Percentiles rank a stretch among this genome's conserved stretches.
Evolutionary conservation across 2,329 filamentous ascomycete species (phyloP).

Genomic region (Sclerotinia sclerotiorum): DNA sequence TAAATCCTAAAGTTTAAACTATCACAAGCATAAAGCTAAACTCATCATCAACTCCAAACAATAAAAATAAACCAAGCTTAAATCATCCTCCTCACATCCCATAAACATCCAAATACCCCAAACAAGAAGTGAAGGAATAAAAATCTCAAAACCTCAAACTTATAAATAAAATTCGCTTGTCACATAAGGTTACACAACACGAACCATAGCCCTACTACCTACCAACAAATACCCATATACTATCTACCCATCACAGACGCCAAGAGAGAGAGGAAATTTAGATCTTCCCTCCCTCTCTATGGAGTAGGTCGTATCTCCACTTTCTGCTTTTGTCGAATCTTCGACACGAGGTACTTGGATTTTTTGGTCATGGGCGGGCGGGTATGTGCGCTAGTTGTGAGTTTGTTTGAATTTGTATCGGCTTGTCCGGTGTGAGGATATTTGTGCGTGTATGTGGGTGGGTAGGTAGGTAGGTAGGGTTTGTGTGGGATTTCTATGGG

Average conservation of each 20-base stretch:
- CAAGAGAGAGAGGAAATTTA: neutral
- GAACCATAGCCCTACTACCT: no score
- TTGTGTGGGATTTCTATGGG: no score
- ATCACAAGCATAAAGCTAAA: neutral
- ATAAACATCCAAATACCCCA: neutral
- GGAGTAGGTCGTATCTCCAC: neutral
- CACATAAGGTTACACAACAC: neutral
- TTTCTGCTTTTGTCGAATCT: neutral
- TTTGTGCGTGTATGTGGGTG: no score
- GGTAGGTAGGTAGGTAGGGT: no score
- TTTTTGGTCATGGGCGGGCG: no score
- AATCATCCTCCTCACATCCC: neutral
- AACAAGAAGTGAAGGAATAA: neutral
- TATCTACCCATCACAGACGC: fast-evolving
- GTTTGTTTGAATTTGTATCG: no score
- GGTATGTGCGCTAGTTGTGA: no score
- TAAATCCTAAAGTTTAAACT: neutral
- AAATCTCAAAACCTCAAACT: no score
- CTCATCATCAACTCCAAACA: no score
- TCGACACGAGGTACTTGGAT: neutral
- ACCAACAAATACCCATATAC: neutral
- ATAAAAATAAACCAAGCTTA: no score
- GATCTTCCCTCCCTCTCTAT: neutral
- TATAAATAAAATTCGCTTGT: neutral
- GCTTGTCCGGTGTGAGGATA: no score